Conservation (phyloP, 1,284 basidiomycete species). For the Anthracocystis panici-leucophaei region DNA sequence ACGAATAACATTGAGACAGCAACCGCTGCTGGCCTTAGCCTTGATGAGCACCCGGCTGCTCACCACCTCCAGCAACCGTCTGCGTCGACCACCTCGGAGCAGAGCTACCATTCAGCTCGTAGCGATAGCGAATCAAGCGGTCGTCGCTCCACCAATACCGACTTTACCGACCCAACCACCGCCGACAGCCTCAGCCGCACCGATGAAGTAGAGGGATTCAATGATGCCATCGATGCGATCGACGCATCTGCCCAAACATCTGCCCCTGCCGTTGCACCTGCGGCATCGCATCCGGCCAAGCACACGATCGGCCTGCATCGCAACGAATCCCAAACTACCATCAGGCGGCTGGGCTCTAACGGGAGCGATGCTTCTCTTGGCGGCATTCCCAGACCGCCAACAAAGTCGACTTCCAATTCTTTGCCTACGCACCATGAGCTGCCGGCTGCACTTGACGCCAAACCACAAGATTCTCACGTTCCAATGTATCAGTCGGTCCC, state of each 20-base stretch:
- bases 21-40: background rate
- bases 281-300: slow-evolving; percentile 22
- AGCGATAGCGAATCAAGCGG: slow-evolving; percentile 63
- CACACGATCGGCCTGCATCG: slow-evolving; percentile 57
- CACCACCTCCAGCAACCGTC: slow-evolving; percentile 38
- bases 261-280: background rate
- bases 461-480: slow-evolving; percentile 15
- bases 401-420: slow-evolving; percentile 34
- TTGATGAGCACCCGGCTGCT: background rate
- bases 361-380: slow-evolving; percentile 52
- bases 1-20: background rate
- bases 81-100: slow-evolving; percentile 50
- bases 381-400: slow-evolving; percentile 17
- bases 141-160: slow-evolving; percentile 52
- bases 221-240: slow-evolving; percentile 1
- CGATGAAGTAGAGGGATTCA: slow-evolving; percentile 11
- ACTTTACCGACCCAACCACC: slow-evolving; percentile 51
- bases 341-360: slow-evolving; percentile 63
- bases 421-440: slow-evolving; percentile 59
- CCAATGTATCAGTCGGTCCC: slow-evolving; percentile 38
- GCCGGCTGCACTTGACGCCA: slow-evolving; percentile 17
- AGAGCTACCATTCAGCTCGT: slow-evolving; percentile 55
- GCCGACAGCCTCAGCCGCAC: slow-evolving; percentile 42
- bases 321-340: slow-evolving; percentile 72
- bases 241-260: background rate